Evolutionary conservation across 208 protist species (phyloP).

Genomic region (Leishmania tropica): DNA sequence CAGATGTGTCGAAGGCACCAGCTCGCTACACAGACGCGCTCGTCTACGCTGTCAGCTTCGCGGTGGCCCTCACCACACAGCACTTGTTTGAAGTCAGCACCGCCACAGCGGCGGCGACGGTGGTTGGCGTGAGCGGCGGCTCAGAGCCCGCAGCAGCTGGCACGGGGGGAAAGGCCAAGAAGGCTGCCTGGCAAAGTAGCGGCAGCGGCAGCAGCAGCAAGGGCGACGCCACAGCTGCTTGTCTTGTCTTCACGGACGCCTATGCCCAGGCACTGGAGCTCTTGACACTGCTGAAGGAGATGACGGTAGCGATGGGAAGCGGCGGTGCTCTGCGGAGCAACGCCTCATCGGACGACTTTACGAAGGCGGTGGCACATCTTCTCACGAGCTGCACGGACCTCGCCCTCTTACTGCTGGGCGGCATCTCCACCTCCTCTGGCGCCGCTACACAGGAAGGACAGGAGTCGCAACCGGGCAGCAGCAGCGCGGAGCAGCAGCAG

Average conservation of each 20-base stretch:
- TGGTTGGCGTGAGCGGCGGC: no score
- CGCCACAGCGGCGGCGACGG: no score
- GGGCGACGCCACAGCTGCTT: neutral
- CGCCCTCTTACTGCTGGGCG: conserved; percentile 19
- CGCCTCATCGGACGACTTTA: conserved; percentile 40
- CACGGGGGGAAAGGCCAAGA: no score
- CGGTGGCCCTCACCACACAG: conserved; percentile 54
- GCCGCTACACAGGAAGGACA: neutral
- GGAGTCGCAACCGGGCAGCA: neutral
- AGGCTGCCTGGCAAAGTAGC: no score
- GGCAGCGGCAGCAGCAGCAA: no score
- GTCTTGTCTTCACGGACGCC: conserved; percentile 2
- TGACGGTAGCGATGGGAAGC: conserved; percentile 31
- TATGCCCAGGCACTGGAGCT: conserved; percentile 26
- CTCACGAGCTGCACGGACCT: conserved; percentile 30
- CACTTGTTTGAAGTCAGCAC: conserved; percentile 37
- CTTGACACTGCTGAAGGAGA: conserved; percentile 36
- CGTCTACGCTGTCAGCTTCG: conserved; percentile 79
- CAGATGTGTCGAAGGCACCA: conserved; percentile 8
- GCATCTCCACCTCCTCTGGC: neutral
- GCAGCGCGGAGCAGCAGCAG: neutral
- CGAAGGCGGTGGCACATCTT: conserved; percentile 56
- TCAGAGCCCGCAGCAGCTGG: no score
- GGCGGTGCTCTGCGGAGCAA: conserved; percentile 30
- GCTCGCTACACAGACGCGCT: conserved; percentile 65